Evolutionary conservation across 2,329 filamentous ascomycete genomes (phyloP).

Genomic region (Fusarium chlamydosporum): DNA sequence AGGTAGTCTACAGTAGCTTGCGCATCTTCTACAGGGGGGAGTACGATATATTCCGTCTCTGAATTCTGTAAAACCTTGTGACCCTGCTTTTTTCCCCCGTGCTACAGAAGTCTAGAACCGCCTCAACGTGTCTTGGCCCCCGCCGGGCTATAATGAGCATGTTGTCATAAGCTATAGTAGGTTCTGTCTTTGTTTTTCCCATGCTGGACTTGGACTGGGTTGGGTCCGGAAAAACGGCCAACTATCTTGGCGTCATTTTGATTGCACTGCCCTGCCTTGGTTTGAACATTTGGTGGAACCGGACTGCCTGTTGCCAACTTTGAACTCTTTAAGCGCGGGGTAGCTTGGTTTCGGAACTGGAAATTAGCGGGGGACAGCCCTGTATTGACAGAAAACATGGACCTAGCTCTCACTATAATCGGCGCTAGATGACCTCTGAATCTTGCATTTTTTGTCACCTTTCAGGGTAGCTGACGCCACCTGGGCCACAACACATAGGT

Average conservation of each 20-base stretch:
- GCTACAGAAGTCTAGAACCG: constrained; percentile 40
- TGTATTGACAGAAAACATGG: constrained; percentile 18
- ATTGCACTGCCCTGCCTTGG: constrained; percentile 2
- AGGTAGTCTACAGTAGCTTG: constrained; percentile 7
- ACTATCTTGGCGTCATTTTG: constrained; percentile 38
- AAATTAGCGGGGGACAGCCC: constrained; percentile 18
- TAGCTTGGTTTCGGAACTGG: constrained; percentile 13
- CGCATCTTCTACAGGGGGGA: constrained; percentile 9
- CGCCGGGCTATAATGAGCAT: constrained; percentile 12
- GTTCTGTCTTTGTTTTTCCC: constrained; percentile 16
- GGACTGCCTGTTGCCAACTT: constrained; percentile 32
- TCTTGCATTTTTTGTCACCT: constrained; percentile 20
- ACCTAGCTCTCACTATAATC: not conserved
- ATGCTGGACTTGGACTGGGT: not conserved
- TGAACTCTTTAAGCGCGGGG: constrained; percentile 35
- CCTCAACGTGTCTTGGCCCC: constrained; percentile 14
- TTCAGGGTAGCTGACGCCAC: constrained; percentile 38
- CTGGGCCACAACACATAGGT: not conserved
- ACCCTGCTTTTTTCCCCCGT: constrained; percentile 31
- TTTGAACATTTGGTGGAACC: not conserved
- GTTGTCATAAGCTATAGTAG: constrained; percentile 20
- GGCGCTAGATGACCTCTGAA: constrained; percentile 13
- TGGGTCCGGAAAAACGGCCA: constrained; percentile 27
- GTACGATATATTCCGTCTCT: constrained; percentile 37
- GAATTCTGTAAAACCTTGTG: constrained; percentile 39